Percentiles rank a stretch among this genome's conserved stretches.
Evolutionary conservation across 805 yeast genomes (phyloP).

Genomic region (Suhomyces sp.): DNA sequence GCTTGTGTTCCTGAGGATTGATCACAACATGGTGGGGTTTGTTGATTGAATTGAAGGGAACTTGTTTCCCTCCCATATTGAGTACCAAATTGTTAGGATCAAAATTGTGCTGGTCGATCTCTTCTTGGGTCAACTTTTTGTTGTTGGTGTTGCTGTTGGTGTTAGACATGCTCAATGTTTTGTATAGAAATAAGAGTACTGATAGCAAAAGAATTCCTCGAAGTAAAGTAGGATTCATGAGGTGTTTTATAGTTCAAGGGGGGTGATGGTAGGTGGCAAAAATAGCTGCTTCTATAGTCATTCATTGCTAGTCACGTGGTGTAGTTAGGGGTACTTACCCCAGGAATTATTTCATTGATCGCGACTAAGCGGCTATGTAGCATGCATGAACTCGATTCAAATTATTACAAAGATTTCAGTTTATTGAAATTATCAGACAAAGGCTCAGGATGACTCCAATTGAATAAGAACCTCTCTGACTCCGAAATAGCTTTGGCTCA

Average conservation of each 20-base stretch:
- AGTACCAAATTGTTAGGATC: slow-evolving; percentile 25
- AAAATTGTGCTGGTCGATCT: slow-evolving; percentile 11
- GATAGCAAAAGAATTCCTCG: slow-evolving; percentile 3
- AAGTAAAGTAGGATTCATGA: slow-evolving; percentile 1
- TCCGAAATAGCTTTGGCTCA: no score
- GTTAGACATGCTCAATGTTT: no score
- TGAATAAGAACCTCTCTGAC: no score
- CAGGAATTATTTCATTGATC: no score
- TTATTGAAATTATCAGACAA: no score
- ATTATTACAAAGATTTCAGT: no score
- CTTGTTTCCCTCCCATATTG: slow-evolving; percentile 36
- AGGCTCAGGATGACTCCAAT: no score
- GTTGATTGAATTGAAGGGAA: slow-evolving; percentile 36
- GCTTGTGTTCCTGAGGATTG: slow-evolving; percentile 25
- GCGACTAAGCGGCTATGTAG: no score
- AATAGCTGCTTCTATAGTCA: slow-evolving; percentile 1
- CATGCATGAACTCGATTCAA: no score
- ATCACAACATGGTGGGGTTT: slow-evolving; percentile 37
- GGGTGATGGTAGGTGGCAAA: slow-evolving; percentile 7
- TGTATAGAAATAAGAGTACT: slow-evolving; percentile 8
- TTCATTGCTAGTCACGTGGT: slow-evolving; percentile 3
- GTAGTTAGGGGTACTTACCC: no score
- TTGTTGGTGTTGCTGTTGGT: slow-evolving; percentile 3
- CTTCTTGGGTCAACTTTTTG: slow-evolving; percentile 6
- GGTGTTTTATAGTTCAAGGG: slow-evolving; percentile 1